Base-by-base conservation (phyloP, 768 basidiomycete species). In the Tremella mesenterica region DNA sequence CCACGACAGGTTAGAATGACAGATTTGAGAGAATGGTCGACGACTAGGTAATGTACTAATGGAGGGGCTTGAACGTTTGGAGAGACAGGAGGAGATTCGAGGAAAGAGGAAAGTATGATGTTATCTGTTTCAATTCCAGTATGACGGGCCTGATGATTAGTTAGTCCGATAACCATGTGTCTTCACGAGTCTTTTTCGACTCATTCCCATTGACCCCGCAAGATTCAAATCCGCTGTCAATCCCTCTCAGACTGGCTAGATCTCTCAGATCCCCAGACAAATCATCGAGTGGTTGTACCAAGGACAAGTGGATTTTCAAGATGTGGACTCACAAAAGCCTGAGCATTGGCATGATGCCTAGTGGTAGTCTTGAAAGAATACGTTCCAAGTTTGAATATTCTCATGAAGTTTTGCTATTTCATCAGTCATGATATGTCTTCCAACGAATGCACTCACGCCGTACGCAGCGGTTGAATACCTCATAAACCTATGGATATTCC, bases 1-100 rank as follows among this genome's bases (percentile, higher is more conserved):
- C 71, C 71, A 18, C 71, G 60, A 36, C 69, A 73, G 26, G 71
- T 73, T 23, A 76, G 57, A 2, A 75, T 74, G 50, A 76, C 57
- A 10, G 73, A 67, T 36, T 67, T 48, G 9, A 60, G 27, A 1
- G 58, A 60, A 45, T 75, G 74, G 31, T 75, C 74, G 30, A 76
- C 66, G 13, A 71, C 70, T 41, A 76, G 63, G 56, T 67, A 74
- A 53, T 71, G 69, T 1, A 72, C 61, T 12, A 71, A 53, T 0
- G 60, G 71, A 1, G 65, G 63, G 9, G 64, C 63, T 50, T 71
- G 69, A 29, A 64, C 60, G 13, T 63, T 23, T 10, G 59, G 28
- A 44, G 69, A 34, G 18, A 54, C 25, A 3, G 69, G 59, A 2
- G 61, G 46, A 0, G 67, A 58, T 25, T 76, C 74, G 23, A 67